These are phyloP conservation scores for Prunus padus DNA, from an alignment of 306 rosid genomes.

Conservation along the genomic window DNA sequence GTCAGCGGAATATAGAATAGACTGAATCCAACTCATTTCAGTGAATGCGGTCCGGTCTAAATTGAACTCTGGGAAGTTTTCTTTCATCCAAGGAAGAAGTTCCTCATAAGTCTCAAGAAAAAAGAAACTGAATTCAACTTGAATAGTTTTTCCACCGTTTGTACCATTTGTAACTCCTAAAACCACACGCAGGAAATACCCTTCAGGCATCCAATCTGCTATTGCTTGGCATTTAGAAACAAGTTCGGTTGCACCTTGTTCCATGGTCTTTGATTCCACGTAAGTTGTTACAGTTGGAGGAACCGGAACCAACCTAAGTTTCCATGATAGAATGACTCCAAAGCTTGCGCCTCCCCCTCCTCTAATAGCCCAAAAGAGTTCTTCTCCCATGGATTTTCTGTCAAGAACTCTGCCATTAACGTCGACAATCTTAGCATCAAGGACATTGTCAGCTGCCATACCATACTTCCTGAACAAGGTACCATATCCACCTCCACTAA, in stretches of 20 bases:
- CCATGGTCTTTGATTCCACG: conserved; percentile 36
- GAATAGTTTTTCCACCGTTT: conserved; percentile 42
- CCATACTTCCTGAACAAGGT: conserved; percentile 48
- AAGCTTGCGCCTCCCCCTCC: conserved; percentile 71
- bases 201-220: conserved; percentile 37
- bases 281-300: conserved; percentile 48
- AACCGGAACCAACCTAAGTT: conserved; percentile 53
- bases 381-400: conserved; percentile 63
- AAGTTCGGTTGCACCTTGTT: conserved; percentile 44
- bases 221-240: conserved; percentile 49
- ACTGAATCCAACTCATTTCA: conserved; percentile 67
- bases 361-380: conserved; percentile 66
- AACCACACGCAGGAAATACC: conserved; percentile 44
- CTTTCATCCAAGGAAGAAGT: conserved; percentile 38
- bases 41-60: conserved; percentile 38
- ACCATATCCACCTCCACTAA: conserved; percentile 22
- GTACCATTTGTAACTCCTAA: conserved; percentile 30
- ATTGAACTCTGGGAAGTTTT: conserved; percentile 62
- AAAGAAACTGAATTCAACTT: conserved; percentile 41
- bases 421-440: conserved; percentile 51
- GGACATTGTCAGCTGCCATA: conserved; percentile 57
- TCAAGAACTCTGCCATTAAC: conserved; percentile 49
- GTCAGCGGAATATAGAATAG: conserved; percentile 51
- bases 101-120: conserved; percentile 35
- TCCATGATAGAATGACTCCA: conserved; percentile 63